These are phyloP conservation scores for Strobilomyces dryophilus DNA, from an alignment of 768 basidiomycete species.

Conservation along the genomic window DNA sequence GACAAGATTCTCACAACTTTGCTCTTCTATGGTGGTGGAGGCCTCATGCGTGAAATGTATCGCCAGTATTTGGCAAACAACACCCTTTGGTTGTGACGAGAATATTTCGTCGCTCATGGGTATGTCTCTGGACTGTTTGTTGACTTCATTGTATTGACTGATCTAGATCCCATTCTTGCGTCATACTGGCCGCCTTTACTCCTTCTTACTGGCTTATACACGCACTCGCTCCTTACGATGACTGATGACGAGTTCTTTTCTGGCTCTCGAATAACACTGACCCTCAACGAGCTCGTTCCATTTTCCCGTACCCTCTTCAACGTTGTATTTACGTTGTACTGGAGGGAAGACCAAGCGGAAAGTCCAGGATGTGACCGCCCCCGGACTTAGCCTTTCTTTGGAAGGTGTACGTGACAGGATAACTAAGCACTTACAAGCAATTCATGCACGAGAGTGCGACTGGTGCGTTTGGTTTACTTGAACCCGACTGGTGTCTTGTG, in stretches of 20 bases:
- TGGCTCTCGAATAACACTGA: constrained; percentile 64
- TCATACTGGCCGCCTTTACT: constrained; percentile 65
- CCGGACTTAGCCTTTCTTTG: constrained; percentile 45
- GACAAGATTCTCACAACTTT: constrained; percentile 56
- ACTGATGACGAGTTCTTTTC: constrained; percentile 97
- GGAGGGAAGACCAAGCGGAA: constrained; percentile 46
- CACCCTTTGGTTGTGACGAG: constrained; percentile 59
- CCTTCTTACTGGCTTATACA: constrained; percentile 77
- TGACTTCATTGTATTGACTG: constrained; percentile 2
- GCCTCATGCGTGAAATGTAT: constrained; percentile 73
- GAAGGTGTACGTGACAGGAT: constrained; percentile 71
- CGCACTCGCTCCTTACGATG: constrained; percentile 82
- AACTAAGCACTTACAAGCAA: constrained; percentile 72
- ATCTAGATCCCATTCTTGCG: constrained; percentile 42
- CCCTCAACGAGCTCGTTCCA: constrained; percentile 72
- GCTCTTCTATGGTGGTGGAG: constrained; percentile 48
- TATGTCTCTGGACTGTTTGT: constrained; percentile 22
- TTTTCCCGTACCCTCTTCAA: constrained; percentile 80
- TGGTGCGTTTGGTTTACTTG: background rate
- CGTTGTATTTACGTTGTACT: constrained; percentile 77
- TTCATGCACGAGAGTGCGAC: constrained; percentile 87
- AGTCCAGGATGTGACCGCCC: constrained; percentile 37
- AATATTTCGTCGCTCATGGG: constrained; percentile 35
- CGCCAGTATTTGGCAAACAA: constrained; percentile 58
- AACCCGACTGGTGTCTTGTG: constrained; percentile 3